Evolutionary conservation across 192 early-diverging fungal species (phyloP).

Genomic region (Coemansia sp.): DNA sequence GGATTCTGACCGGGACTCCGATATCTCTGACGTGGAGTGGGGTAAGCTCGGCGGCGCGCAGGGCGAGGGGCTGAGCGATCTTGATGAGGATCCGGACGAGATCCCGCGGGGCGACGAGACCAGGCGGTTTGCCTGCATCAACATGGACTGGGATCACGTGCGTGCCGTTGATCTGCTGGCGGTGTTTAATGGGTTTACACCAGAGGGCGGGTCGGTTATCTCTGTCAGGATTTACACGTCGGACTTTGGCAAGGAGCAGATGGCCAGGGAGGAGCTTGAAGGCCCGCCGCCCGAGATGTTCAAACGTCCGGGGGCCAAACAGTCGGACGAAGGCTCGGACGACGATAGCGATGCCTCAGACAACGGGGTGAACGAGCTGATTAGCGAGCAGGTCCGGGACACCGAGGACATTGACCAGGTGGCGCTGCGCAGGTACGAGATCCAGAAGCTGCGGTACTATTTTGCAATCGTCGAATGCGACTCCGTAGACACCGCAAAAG

Average conservation of each 20-base stretch:
- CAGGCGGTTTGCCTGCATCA: slow-evolving; percentile 79
- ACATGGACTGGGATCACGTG: slow-evolving; percentile 95
- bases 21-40: slow-evolving; percentile 38
- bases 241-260: slow-evolving; percentile 72
- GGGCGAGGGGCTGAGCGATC: slow-evolving; percentile 55
- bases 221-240: slow-evolving; percentile 82
- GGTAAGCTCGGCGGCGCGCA: slow-evolving; percentile 33
- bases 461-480: slow-evolving; percentile 96
- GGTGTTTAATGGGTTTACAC: slow-evolving; percentile 83
- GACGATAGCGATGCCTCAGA: slow-evolving; percentile 17
- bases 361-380: slow-evolving; percentile 28
- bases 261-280: slow-evolving; percentile 48
- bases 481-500: slow-evolving; percentile 73
- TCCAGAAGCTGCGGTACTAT: slow-evolving; percentile 87
- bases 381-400: slow-evolving; percentile 56
- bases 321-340: slow-evolving; percentile 29
- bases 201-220: slow-evolving; percentile 65
- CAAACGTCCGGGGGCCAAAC: slow-evolving; percentile 19
- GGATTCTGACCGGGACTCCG: slow-evolving; percentile 31
- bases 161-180: slow-evolving; percentile 84
- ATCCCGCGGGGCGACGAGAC: slow-evolving; percentile 65
- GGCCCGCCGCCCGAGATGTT: slow-evolving; percentile 51
- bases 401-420: slow-evolving; percentile 81
- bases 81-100: slow-evolving; percentile 59
- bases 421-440: slow-evolving; percentile 85